Conservation (phyloP, 1,139 yeast genomes). For the Magnusiomyces magnusii region DNA sequence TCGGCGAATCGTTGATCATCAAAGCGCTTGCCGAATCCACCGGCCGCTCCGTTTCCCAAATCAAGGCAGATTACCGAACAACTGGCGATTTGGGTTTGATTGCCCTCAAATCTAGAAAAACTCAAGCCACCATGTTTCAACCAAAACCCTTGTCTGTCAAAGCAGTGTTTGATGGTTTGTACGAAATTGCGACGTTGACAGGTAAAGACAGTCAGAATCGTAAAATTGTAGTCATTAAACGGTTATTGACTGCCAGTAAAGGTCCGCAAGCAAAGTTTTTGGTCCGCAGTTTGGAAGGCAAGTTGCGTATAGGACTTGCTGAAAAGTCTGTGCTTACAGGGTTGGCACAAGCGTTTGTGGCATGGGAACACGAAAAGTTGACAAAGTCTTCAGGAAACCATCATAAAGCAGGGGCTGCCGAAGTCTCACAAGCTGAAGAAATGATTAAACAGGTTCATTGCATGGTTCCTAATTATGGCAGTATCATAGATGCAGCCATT, state of each 20-base stretch:
- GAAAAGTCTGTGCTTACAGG: conserved; percentile 85
- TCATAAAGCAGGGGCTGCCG: conserved; percentile 20
- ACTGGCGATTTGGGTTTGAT: conserved; percentile 88
- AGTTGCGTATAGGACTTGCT: conserved; percentile 86
- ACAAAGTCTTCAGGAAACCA: conserved; percentile 20
- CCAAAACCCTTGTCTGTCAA: conserved; percentile 73
- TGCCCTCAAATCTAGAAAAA: conserved; percentile 74
- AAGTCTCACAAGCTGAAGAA: conserved; percentile 53
- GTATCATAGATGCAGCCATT: conserved; percentile 59
- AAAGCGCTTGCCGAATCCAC: conserved; percentile 89
- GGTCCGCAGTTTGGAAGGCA: conserved; percentile 86
- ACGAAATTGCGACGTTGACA: conserved; percentile 66
- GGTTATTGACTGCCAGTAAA: conserved; percentile 78
- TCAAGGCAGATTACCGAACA: conserved; percentile 66
- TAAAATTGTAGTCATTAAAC: conserved; percentile 71
- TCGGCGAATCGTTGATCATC: conserved; percentile 81
- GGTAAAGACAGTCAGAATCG: conserved; percentile 81
- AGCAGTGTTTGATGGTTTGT: conserved; percentile 64
- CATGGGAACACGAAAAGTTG: conserved; percentile 41
- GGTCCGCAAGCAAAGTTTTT: conserved; percentile 87
- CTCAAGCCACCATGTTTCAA: conserved; percentile 89
- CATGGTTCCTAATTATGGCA: conserved; percentile 85
- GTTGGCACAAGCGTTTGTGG: conserved; percentile 72
- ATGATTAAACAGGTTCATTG: conserved; percentile 78
- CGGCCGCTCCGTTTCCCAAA: conserved; percentile 65